Conservation (phyloP, 2,329 filamentous ascomycete species). For the Microsporum ferrugineum region DNA sequence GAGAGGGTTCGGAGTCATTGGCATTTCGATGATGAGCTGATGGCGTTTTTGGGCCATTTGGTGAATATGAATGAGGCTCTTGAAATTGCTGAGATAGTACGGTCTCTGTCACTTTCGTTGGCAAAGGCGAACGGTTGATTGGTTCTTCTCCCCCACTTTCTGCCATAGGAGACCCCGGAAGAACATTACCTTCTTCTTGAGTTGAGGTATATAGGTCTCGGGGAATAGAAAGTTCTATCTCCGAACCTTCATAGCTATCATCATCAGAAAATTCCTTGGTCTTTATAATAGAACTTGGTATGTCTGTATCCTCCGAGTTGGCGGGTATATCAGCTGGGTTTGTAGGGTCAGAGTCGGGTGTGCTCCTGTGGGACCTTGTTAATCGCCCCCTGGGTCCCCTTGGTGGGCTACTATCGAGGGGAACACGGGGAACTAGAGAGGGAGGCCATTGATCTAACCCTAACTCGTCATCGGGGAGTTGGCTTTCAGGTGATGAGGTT, state of each 20-base stretch:
- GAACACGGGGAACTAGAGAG: not conserved
- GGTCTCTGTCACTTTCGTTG: not conserved
- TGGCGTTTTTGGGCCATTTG: not conserved
- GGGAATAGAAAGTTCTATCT: constrained; percentile 10
- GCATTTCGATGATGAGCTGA: not conserved
- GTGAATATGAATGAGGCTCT: not conserved
- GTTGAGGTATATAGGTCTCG: constrained; percentile 8
- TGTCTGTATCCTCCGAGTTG: too few species aligned
- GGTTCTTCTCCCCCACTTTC: not conserved
- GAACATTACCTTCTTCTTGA: constrained; percentile 2
- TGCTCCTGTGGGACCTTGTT: not conserved
- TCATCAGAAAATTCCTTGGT: not conserved
- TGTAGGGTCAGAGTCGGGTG: not conserved
- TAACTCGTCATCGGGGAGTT: not conserved
- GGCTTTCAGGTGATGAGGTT: not conserved
- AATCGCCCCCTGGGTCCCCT: too few species aligned
- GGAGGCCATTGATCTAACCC: not conserved
- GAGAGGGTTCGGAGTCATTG: not conserved
- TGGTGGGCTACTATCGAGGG: not conserved
- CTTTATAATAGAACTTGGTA: not conserved
- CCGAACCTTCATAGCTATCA: not conserved
- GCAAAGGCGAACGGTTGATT: not conserved
- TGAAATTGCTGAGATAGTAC: not conserved
- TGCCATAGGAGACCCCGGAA: not conserved
- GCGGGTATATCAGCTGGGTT: not conserved